These are phyloP conservation scores for Candida pseudofarinosa DNA, from an alignment of 805 yeast species.

Conservation along the genomic window DNA sequence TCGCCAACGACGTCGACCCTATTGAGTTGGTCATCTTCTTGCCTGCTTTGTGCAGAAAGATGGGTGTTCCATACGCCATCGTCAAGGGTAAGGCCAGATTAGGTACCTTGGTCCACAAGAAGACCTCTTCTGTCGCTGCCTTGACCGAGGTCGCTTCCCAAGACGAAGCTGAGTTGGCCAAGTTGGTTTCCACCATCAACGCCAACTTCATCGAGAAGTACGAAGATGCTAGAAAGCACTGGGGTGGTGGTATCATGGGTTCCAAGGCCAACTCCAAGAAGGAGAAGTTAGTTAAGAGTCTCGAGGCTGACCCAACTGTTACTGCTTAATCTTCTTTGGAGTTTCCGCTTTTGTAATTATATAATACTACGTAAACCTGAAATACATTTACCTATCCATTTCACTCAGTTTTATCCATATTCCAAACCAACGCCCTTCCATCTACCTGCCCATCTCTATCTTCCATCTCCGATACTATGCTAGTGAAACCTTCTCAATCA, in stretches of 20 bases:
- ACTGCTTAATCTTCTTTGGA: conserved; percentile 6
- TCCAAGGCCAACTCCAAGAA: conserved; percentile 84
- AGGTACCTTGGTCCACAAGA: conserved; percentile 95
- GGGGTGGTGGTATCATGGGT: conserved; percentile 99
- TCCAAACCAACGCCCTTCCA: too few species aligned
- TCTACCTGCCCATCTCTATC: too few species aligned
- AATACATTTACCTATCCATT: neutral
- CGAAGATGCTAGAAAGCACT: conserved; percentile 96
- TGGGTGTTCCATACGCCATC: conserved; percentile 99
- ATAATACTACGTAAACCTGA: neutral
- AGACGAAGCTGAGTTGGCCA: conserved; percentile 93
- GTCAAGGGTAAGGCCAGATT: conserved; percentile 98
- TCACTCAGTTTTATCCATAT: too few species aligned
- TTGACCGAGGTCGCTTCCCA: conserved; percentile 91
- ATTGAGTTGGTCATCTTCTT: conserved; percentile 94
- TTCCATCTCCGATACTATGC: too few species aligned
- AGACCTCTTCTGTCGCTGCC: conserved; percentile 96
- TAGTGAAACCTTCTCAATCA: neutral
- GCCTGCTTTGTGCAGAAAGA: conserved; percentile 98
- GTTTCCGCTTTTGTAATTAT: conserved; percentile 2
- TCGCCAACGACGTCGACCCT: conserved; percentile 99
- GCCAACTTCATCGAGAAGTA: conserved; percentile 90
- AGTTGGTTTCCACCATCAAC: conserved; percentile 87
- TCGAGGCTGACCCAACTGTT: conserved; percentile 29
- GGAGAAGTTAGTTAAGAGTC: conserved; percentile 68